Base-by-base conservation (phyloP, 768 basidiomycete genomes). In the Kwoniella newhampshirensis region DNA sequence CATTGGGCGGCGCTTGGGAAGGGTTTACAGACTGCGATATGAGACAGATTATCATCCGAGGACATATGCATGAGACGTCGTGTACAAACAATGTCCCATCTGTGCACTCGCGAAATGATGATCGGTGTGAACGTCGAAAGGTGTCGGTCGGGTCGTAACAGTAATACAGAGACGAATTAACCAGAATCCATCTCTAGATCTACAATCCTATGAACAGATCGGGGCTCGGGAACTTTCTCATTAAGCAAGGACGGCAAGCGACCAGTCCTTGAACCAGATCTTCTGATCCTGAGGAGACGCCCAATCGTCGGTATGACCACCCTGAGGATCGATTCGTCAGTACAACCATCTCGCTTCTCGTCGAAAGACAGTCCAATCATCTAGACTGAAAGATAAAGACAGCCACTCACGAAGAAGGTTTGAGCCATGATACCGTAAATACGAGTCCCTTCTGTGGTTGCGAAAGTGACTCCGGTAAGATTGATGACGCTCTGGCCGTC, bases 391-490 rank as follows among this genome's bases (percentile, higher is more conserved):
- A 45, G 20, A 27, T 11, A 20, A 46, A 20, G 23, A 25, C 18
- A 17, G 45, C 66, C 78, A 51, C 63, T 82, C 84, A 86, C 86
- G 63, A 89, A 88, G 82, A 88, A 88, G n/a, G 86, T 86, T 77
- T 88, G 70, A 3, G 66, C 68, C 66, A 71, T 83, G 54, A 87
- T 82, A 20, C 87, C 87, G 30, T 83, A 80, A 66, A 88, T 81
- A 60, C 79, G 80, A 37, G 83, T 82, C 0, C 76, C 74, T 25
- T 69, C 73, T 55, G 77, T 78, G 58, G 82, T 79, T 46, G 83
- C 78, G 28, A 88, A 77, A 55, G 83, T 79, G 21, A 89, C 77
- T 17, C 83, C 84, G 17, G 61, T 65, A 36, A 84, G 81, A 52
- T 79, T 81, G 71, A 88, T 80, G 52, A 85, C 83, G 64, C 83